Base-by-base conservation (phyloP, 2,329 filamentous ascomycete species). In the Calonectria leucothoes region DNA sequence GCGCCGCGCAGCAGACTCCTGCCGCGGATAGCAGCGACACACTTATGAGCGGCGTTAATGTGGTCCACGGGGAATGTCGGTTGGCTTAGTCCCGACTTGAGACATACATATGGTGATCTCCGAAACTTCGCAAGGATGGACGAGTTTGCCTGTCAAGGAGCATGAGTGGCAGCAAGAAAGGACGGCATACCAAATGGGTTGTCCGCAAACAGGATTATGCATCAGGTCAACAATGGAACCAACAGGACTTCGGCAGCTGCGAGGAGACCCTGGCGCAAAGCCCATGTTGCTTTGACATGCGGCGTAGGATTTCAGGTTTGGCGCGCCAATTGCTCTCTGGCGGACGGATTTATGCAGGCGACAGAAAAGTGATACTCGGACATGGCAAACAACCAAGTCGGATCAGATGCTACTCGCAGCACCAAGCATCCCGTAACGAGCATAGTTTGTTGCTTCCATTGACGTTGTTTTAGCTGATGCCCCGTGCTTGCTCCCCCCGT, bases 401-500 rank as follows among this genome's bases (percentile, higher is more conserved):
- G 66, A 61, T 33, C 27, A 52, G 65, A 51, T 69, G 66, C 66
- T 31, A 71, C 64, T 59, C 59, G 65, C 57, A 66, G 29, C 27
- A 64, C 68, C 64, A 75, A 72, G 67, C 72, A 71, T 71, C 35
- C 52, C 52, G 27, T 52, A 67, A 45, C 51, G 23, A 66, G 42
- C 66, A 65, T 55, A 72, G 57, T 59, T 71, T 11, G 61, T 51
- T 52, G 23, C 55, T 25, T 63, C 61, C 68, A 64, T 71, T 45
- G 76, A 79, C 74, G 77, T 80, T 70, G 75, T 71, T 81, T 81
- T 81, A 81, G 78, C 66, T 79, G 72, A 80, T 80, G 76, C 77
- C 72, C 79, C 72, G 79, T 81, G 79, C 78, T 77, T 80, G 79
- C 78, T 77, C 77, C 63, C 71, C 61, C 74, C 45, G 57, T 73